A percentile compares a stretch with the other conserved stretches of the same genome.
phyloP scores from a whole-genome alignment of 495 filamentous ascomycete species.

The Lichenothelia convexa region DNA sequence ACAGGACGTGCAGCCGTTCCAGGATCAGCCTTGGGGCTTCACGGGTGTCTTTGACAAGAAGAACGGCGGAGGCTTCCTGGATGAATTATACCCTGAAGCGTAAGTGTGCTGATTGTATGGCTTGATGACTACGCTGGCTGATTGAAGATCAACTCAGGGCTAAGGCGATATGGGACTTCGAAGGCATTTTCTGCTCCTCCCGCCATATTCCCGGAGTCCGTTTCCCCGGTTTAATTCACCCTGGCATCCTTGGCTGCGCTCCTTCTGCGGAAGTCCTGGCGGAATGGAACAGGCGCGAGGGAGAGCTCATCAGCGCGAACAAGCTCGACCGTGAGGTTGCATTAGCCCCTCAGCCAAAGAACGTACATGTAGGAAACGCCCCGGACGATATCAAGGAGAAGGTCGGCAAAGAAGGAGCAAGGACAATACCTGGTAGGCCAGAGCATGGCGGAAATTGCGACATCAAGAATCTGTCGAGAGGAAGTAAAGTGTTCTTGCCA shows the following conservation, averaged over 20 bases:
- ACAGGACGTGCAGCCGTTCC: constrained; percentile 83
- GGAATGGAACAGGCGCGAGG: constrained; percentile 69
- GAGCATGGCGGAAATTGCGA: constrained; percentile 48
- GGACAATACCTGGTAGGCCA: constrained; percentile 66
- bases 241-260: constrained; percentile 82
- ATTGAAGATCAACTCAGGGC: constrained; percentile 29
- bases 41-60: constrained; percentile 64
- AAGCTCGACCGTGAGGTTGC: constrained; percentile 60
- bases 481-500: constrained; percentile 77
- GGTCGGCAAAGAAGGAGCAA: constrained; percentile 70
- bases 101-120: constrained; percentile 18
- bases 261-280: constrained; percentile 51
- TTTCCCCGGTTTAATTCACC: constrained; percentile 85
- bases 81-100: constrained; percentile 76
- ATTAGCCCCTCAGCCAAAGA: constrained; percentile 51
- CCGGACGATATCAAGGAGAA: constrained; percentile 43
- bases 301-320: constrained; percentile 52
- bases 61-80: constrained; percentile 85
- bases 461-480: constrained; percentile 79
- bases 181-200: constrained; percentile 82
- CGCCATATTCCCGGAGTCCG: constrained; percentile 80
- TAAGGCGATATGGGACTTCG: constrained; percentile 95
- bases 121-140: not conserved
- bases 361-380: constrained; percentile 54
- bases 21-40: constrained; percentile 83